Conservation (phyloP, 2,329 filamentous ascomycete species). For the Albophoma yamanashiensis region DNA sequence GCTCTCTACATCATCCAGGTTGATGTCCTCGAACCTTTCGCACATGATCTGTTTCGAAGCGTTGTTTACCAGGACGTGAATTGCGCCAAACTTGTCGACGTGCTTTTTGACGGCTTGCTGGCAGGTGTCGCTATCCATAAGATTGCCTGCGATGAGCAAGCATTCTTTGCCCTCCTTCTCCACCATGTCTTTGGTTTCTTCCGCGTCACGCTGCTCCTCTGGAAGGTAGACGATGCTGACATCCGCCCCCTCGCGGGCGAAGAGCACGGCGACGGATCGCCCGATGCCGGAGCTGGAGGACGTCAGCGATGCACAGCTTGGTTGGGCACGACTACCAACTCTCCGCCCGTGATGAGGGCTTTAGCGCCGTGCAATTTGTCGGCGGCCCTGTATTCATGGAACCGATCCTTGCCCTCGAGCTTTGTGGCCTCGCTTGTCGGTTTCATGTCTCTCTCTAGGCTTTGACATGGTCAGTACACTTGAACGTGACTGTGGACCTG, state of each 20-base stretch:
- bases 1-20: constrained; percentile 42
- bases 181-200: constrained; percentile 40
- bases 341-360: constrained; percentile 44
- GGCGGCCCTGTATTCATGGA: constrained; percentile 29
- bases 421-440: constrained; percentile 28
- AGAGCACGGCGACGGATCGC: constrained; percentile 40
- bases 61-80: constrained; percentile 48
- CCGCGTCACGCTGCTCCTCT: constrained; percentile 44
- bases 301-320: background rate
- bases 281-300: constrained; percentile 39
- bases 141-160: constrained; percentile 34
- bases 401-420: constrained; percentile 24
- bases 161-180: constrained; percentile 38
- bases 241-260: constrained; percentile 47
- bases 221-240: constrained; percentile 44
- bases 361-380: constrained; percentile 39
- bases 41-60: constrained; percentile 45
- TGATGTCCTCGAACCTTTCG: constrained; percentile 39
- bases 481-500: background rate
- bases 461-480: constrained; percentile 3
- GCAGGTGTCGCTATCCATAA: constrained; percentile 39
- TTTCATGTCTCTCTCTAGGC: constrained; percentile 24
- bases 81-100: constrained; percentile 32
- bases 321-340: constrained; percentile 24
- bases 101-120: constrained; percentile 40